Base-by-base conservation (phyloP, 2,329 filamentous ascomycete genomes). In the Trichophyton simii region DNA sequence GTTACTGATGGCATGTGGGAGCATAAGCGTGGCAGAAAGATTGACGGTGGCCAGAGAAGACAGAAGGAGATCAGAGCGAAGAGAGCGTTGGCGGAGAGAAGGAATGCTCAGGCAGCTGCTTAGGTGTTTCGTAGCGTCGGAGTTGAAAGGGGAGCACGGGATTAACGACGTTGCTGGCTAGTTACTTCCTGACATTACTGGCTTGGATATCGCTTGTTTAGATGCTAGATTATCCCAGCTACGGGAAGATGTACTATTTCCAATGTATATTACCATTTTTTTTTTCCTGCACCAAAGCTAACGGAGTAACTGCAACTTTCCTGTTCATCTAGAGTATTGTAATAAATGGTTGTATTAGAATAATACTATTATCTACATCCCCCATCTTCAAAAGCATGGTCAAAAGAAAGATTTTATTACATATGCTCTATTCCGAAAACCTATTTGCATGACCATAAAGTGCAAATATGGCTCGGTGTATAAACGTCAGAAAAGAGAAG, bases 21-120 rank as follows among this genome's bases (percentile, higher is more conserved):
- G 78, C 81, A 91, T 69, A 86, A 82, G 72, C 82, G 86, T 69
- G 92, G 94, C 31, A 84, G 85, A 70, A 97, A 97, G 85, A 86
- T 99, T 67, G 91, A 97, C 75, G 94, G 94, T 71, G 94, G 94
- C 80, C 94, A 99, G 80, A 86, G 94, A 73, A 84, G 94, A 75
- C 85, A 83, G 73, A 88, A 87, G 15, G 87, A 95, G 77, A 86
- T 96, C 59, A 82, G 89, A 68, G 90, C 91, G 68, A 96, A 95
- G 85, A 87, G 85, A 77, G 83, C 87, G 66, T 85, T 88, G 59
- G 85, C 85, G 41, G 88, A 91, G 77, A 86, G 89, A 67, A 88
- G 86, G 74, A 48, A 48, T 34, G 57, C 57, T 28, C 54, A 42
- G 34, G 55, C 55, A 15, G 55, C 55, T 58, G 52, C 52, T 55